Percentiles rank a stretch among this genome's conserved stretches.
These are phyloP conservation scores for Pyrenochaeta sp. DNA, from an alignment of 2,329 filamentous ascomycete genomes.

Conservation along the genomic window DNA sequence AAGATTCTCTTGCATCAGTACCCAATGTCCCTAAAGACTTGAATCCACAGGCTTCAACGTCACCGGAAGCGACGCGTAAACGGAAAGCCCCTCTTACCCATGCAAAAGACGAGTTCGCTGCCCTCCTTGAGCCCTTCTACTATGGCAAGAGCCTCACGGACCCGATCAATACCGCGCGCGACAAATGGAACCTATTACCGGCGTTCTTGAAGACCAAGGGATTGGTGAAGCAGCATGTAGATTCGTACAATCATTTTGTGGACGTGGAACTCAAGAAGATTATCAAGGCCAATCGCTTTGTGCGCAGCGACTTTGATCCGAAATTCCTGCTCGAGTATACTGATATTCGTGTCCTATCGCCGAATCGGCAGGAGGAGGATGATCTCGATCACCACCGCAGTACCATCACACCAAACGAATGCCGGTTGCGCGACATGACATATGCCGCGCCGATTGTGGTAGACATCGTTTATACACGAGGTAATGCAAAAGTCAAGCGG, in stretches of 20 bases:
- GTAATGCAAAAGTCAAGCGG: conserved; percentile 76
- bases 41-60: conserved; percentile 27
- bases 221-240: conserved; percentile 95
- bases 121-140: conserved; percentile 74
- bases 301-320: conserved; percentile 91
- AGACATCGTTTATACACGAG: conserved; percentile 88
- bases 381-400: conserved; percentile 62
- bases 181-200: conserved; percentile 96
- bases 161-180: conserved; percentile 74
- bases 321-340: conserved; percentile 92
- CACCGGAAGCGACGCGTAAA: conserved; percentile 36
- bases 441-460: conserved; percentile 95
- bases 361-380: conserved; percentile 80
- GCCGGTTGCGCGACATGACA: conserved; percentile 94
- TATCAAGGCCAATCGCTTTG: conserved; percentile 85
- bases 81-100: conserved; percentile 38
- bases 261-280: conserved; percentile 98
- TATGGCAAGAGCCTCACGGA: conserved; percentile 73
- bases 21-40: conserved; percentile 20
- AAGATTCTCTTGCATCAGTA: conserved; percentile 9
- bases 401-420: conserved; percentile 90
- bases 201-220: conserved; percentile 99
- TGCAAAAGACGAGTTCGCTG: conserved; percentile 65
- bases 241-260: conserved; percentile 98
- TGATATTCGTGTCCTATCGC: conserved; percentile 85